Conservation (phyloP, 1,139 yeast species). For the Scheffersomyces quercinus region DNA sequence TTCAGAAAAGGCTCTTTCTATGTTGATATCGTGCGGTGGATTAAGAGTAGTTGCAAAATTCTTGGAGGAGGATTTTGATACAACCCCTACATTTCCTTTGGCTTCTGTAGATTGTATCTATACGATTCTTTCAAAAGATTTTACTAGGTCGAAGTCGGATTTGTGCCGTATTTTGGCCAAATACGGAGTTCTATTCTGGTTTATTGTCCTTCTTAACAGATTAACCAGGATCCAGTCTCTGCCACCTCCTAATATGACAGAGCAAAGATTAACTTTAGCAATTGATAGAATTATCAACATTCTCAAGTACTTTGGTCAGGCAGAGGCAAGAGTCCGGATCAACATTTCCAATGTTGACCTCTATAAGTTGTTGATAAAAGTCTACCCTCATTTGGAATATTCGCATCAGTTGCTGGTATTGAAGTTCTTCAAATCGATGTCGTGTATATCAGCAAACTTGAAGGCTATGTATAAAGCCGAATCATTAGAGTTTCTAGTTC, state of each 20-base stretch:
- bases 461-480: constrained; percentile 41
- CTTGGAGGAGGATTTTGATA: constrained; percentile 55
- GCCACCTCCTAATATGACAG: constrained; percentile 20
- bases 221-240: constrained; percentile 14
- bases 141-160: constrained; percentile 51
- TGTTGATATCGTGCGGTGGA: constrained; percentile 61
- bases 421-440: constrained; percentile 45
- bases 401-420: constrained; percentile 39
- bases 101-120: constrained; percentile 50
- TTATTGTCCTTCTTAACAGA: constrained; percentile 43
- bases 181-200: constrained; percentile 52
- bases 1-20: constrained; percentile 43
- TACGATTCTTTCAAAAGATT: constrained; percentile 42
- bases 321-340: constrained; percentile 44
- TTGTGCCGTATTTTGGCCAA: constrained; percentile 55
- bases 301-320: constrained; percentile 41
- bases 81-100: constrained; percentile 45
- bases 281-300: constrained; percentile 40
- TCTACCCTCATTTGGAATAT: constrained; percentile 31
- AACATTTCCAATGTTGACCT: constrained; percentile 45
- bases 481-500: constrained; percentile 41
- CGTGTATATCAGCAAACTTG: constrained; percentile 37
- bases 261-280: constrained; percentile 16
- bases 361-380: constrained; percentile 45
- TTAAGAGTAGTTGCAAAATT: constrained; percentile 50